A percentile compares a stretch with the other conserved stretches of the same genome.
Conservation (phyloP, 2,329 filamentous ascomycete genomes). For the Zopfia rhizophila region DNA sequence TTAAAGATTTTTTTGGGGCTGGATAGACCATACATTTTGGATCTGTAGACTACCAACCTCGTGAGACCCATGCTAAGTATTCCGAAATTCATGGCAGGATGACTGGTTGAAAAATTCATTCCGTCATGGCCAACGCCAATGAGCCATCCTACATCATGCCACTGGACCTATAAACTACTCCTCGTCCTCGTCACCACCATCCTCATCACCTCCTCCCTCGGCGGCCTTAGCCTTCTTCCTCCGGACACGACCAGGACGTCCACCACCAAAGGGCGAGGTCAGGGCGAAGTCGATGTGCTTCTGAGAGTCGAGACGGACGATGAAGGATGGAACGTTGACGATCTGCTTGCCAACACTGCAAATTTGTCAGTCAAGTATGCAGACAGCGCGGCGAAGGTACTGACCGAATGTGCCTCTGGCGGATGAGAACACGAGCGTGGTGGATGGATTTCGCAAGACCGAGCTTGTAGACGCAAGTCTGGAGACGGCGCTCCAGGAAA, state of each 20-base stretch:
- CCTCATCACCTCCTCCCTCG: slow-evolving; percentile 82
- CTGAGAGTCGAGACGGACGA: slow-evolving; percentile 99
- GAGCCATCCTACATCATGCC: slow-evolving; percentile 46
- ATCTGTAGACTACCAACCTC: slow-evolving; percentile 40
- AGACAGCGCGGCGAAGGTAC: slow-evolving; percentile 26
- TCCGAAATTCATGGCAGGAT: slow-evolving; percentile 41
- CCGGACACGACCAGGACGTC: slow-evolving; percentile 95
- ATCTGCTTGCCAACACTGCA: slow-evolving; percentile 98
- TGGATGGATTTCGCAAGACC: slow-evolving; percentile 99
- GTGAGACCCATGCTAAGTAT: slow-evolving; percentile 42
- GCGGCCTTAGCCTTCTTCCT: slow-evolving; percentile 99
- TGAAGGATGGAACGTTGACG: slow-evolving; percentile 99
- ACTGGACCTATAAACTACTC: slow-evolving; percentile 52
- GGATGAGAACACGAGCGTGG: slow-evolving; percentile 99
- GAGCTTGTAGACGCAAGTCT: slow-evolving; percentile 99
- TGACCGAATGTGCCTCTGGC: slow-evolving; percentile 95
- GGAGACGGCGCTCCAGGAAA: slow-evolving; percentile 99
- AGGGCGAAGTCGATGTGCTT: slow-evolving; percentile 99
- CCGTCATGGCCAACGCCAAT: slow-evolving; percentile 50
- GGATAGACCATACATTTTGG: slow-evolving; percentile 39
- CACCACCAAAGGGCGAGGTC: slow-evolving; percentile 96
- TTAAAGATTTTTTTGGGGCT: slow-evolving; percentile 42
- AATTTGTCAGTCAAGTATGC: slow-evolving; percentile 25
- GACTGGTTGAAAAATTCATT: slow-evolving; percentile 42
- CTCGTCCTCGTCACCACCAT: slow-evolving; percentile 91